Evolutionary conservation across 1,139 yeast species (phyloP), one percentile per base, ranked within the genome.

Genomic region (Yamadazyma sp.): DNA sequence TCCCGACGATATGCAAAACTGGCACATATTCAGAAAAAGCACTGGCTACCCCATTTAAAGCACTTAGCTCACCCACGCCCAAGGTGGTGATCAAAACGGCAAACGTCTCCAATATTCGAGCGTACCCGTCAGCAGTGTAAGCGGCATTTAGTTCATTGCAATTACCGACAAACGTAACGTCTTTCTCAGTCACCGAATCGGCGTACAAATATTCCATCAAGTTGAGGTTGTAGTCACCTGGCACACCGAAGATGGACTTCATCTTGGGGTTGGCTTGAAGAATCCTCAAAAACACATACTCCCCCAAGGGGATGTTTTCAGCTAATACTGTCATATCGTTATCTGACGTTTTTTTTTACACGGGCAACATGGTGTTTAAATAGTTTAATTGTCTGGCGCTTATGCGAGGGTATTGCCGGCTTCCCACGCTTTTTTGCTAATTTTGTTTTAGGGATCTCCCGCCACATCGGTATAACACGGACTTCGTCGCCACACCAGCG

Each of bases 61-160:
- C 95, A 40, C 87, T 80, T 44, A 87, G 74, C 63, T 87, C 96
- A 43, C 96, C 96, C 36, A 88, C 96, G 41, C 95, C 96, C 61
- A 73, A 85, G 14, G 87, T 81, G 30, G 87, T 78, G 45, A 82
- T 66, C 37, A 82, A 53, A 1, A 69, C 77, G 14, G 73, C 58
- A 49, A 75, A 51, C 34, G 72, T 64, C 25, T 58, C 62, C 26
- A 74, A 62, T 33, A 71, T 73, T 46, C 86, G 76, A 15, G 87
- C 79, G 55, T 83, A 86, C 16, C 91, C 94, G 52, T 86, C 94
- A 23, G 86, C 88, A 17, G 89, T 85, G 54, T 86, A 86, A 17
- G 88, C 83, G 33, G 59, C 67, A 45, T 68, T 68, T 40, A 68
- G 58, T 48, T 68, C 74, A 42, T 68, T 68, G 50, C 73, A 67